phyloP scores from a whole-genome alignment of 2,329 filamentous ascomycete genomes.

The Colletotrichum graminicola region DNA sequence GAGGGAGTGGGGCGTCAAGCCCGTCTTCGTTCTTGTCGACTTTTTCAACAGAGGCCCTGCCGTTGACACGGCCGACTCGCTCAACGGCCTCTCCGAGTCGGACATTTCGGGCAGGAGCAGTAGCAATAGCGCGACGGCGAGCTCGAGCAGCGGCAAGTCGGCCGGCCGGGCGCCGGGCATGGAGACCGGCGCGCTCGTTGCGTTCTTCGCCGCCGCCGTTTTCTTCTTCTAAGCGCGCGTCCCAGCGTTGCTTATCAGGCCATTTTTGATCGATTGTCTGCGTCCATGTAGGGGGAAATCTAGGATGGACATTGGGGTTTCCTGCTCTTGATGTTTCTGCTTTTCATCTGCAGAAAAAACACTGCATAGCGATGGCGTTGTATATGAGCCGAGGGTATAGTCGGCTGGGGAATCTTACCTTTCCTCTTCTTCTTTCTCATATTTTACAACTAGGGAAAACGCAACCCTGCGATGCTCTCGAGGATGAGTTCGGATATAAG shows the following conservation, averaged over 20 bases:
- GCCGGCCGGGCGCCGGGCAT: slow-evolving; percentile 43
- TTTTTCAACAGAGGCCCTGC: slow-evolving; percentile 81
- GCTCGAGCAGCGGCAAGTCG: slow-evolving; percentile 36
- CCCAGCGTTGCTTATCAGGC: background rate
- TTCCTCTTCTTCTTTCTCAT: background rate
- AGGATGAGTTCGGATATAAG: background rate
- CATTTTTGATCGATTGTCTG: slow-evolving; percentile 10
- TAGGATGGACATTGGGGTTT: background rate
- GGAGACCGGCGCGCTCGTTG: slow-evolving; percentile 56
- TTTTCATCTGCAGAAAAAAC: background rate
- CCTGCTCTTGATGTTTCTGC: background rate
- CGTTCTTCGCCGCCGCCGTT: slow-evolving; percentile 58
- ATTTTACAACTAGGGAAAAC: background rate
- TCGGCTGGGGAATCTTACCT: too few relatives aligned
- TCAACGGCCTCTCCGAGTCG: slow-evolving; percentile 67
- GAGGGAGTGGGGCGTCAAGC: slow-evolving; percentile 69
- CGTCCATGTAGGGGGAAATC: background rate
- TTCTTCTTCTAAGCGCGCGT: slow-evolving; percentile 50
- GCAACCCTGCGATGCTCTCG: background rate
- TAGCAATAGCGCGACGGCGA: slow-evolving; percentile 43
- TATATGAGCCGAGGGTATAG: background rate
- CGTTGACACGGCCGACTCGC: slow-evolving; percentile 74
- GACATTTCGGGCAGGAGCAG: slow-evolving; percentile 52
- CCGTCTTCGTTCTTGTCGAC: slow-evolving; percentile 83
- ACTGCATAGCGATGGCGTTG: slow-evolving; percentile 24